Evolutionary conservation across 1,139 yeast species (phyloP).

Genomic region (Kodamaea suecica): DNA sequence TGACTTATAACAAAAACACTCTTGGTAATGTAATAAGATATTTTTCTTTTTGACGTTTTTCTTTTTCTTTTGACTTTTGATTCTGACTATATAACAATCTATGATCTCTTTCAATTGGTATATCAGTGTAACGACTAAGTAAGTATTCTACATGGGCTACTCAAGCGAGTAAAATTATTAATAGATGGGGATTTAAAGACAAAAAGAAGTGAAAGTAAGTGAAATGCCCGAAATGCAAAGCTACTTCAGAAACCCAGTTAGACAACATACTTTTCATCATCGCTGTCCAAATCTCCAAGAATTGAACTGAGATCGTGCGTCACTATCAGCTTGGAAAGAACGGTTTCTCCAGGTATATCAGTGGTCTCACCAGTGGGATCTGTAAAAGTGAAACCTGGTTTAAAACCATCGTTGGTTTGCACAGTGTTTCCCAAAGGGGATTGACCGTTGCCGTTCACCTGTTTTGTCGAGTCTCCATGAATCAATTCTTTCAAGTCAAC

Average conservation of each 20-base stretch:
- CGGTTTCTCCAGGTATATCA: conserved; percentile 25
- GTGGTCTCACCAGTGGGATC: conserved; percentile 13
- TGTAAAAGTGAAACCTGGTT: conserved; percentile 10
- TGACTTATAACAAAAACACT: too few species aligned
- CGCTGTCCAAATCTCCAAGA: conserved; percentile 36
- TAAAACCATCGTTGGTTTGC: conserved; percentile 3
- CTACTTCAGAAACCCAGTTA: conserved; percentile 1
- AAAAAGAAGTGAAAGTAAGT: too few species aligned
- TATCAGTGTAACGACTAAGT: not conserved
- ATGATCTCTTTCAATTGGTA: not conserved
- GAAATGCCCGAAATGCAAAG: not conserved
- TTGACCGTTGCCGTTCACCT: not conserved
- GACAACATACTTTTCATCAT: conserved; percentile 35
- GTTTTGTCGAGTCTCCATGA: conserved; percentile 4
- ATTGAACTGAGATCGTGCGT: conserved; percentile 36
- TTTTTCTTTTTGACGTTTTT: not conserved
- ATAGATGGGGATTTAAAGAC: too few species aligned
- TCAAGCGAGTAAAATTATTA: too few species aligned
- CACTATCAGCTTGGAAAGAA: conserved; percentile 34
- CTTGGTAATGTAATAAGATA: not conserved
- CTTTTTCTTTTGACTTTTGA: not conserved
- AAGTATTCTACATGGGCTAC: too few species aligned
- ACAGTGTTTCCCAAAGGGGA: not conserved
- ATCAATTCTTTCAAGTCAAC: conserved; percentile 40
- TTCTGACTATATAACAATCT: not conserved